Evolutionary conservation across 257 asterid genomes (phyloP).

Genomic region (Solanum tarapatanum): DNA sequence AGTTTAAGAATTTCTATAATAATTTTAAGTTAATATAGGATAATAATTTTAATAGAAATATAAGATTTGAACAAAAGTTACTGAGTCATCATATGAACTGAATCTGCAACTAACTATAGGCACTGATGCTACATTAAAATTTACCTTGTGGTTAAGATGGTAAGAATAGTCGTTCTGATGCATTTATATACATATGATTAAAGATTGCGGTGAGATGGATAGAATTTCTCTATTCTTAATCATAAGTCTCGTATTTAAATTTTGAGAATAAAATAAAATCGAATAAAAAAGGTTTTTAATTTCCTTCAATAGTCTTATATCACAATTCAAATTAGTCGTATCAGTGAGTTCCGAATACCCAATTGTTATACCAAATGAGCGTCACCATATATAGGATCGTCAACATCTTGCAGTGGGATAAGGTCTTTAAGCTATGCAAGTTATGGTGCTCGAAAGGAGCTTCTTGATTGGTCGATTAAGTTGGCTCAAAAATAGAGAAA

Average conservation of each 20-base stretch:
- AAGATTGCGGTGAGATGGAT: background rate
- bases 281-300: too few species aligned
- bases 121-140: background rate
- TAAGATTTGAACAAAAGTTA: background rate
- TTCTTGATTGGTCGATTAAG: too few species aligned
- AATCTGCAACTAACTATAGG: background rate
- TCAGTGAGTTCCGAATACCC: background rate
- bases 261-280: too few species aligned
- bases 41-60: background rate
- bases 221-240: background rate
- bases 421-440: background rate
- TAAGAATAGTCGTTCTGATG: background rate
- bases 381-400: background rate
- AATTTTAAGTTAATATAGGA: background rate
- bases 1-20: background rate
- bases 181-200: background rate
- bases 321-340: background rate
- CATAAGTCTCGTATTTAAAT: background rate
- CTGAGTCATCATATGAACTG: too few species aligned
- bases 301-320: background rate
- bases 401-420: background rate
- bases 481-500: too few species aligned
- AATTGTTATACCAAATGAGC: background rate
- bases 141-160: background rate
- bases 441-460: too few species aligned